These are phyloP conservation scores for Saussurea involucrata DNA, from an alignment of 129 eudicot species.

Conservation along the genomic window DNA sequence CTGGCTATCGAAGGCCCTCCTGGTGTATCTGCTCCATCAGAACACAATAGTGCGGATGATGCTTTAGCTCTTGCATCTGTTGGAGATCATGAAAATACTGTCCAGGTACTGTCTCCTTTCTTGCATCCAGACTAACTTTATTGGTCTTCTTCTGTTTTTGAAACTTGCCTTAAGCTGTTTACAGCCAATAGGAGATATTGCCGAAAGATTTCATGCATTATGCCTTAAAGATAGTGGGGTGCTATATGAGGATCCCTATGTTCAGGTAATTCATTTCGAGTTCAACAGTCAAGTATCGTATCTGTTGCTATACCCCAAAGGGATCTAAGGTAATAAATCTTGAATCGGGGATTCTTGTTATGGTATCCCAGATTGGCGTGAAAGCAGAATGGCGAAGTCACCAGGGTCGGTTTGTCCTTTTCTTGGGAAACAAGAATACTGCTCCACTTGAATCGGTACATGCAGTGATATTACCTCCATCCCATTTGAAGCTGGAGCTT, in stretches of 20 bases:
- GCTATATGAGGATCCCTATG: constrained; percentile 87
- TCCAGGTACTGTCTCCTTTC: constrained; percentile 58
- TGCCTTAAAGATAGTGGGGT: constrained; percentile 96
- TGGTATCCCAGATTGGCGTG: constrained; percentile 70
- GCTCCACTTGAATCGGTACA: constrained; percentile 82
- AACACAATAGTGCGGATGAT: constrained; percentile 38
- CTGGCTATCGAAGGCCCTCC: constrained; percentile 89
- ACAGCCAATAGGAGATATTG: constrained; percentile 89
- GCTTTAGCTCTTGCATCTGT: constrained; percentile 88
- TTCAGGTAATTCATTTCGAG: constrained; percentile 53
- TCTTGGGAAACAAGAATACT: constrained; percentile 90
- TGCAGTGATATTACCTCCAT: constrained; percentile 76
- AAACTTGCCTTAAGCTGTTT: constrained; percentile 2
- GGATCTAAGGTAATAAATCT: constrained; percentile 1
- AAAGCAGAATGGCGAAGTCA: constrained; percentile 99
- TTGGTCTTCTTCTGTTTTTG: neutral
- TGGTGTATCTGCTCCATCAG: constrained; percentile 49
- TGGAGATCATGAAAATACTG: constrained; percentile 59
- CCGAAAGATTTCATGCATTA: constrained; percentile 76
- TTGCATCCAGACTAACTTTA: neutral
- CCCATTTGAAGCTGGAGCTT: constrained; percentile 72
- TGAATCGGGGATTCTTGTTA: neutral
- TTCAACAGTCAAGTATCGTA: neutral
- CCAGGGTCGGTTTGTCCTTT: constrained; percentile 85
- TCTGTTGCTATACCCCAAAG: neutral